Evolutionary conservation across 148 eudicot species (phyloP).

Genomic region (Vaccinium macrocarpon): DNA sequence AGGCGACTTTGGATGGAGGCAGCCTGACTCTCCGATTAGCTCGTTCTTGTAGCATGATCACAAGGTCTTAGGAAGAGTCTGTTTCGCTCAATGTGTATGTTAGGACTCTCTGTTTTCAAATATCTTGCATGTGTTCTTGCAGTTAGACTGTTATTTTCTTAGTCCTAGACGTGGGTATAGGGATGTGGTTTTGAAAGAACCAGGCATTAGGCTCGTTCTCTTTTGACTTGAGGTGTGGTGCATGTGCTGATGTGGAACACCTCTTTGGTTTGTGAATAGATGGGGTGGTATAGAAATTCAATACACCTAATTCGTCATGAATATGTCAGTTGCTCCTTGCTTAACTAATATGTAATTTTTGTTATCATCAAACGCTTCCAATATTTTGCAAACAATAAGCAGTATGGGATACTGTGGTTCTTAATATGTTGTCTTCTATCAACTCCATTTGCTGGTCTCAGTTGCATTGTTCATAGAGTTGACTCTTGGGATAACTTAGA

Average conservation of each 20-base stretch:
- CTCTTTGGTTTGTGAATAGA: constrained; percentile 62
- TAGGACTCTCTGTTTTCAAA: constrained; percentile 35
- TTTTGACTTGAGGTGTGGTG: constrained; percentile 44
- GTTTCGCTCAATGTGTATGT: constrained; percentile 31
- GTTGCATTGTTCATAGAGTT: background rate
- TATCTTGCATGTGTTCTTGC: constrained; percentile 38
- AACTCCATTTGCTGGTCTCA: background rate
- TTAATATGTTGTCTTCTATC: background rate
- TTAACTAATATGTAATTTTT: background rate
- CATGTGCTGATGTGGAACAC: constrained; percentile 62
- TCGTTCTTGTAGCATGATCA: constrained; percentile 76
- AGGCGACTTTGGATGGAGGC: constrained; percentile 49
- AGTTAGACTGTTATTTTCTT: constrained; percentile 38
- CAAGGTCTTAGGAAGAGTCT: constrained; percentile 56
- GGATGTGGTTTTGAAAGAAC: constrained; percentile 35
- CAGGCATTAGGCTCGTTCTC: constrained; percentile 39
- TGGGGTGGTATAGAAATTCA: constrained; percentile 61
- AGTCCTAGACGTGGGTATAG: constrained; percentile 42
- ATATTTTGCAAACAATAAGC: background rate
- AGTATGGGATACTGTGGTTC: background rate
- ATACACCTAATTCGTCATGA: constrained; percentile 32
- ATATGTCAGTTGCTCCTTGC: constrained; percentile 10
- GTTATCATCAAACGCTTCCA: background rate
- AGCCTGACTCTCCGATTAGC: constrained; percentile 52
- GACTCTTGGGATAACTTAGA: background rate